Evolutionary conservation across 371 early-diverging fungal genomes (phyloP), one percentile per base, ranked within the genome.

Genomic region (Mucor circinelloides): DNA sequence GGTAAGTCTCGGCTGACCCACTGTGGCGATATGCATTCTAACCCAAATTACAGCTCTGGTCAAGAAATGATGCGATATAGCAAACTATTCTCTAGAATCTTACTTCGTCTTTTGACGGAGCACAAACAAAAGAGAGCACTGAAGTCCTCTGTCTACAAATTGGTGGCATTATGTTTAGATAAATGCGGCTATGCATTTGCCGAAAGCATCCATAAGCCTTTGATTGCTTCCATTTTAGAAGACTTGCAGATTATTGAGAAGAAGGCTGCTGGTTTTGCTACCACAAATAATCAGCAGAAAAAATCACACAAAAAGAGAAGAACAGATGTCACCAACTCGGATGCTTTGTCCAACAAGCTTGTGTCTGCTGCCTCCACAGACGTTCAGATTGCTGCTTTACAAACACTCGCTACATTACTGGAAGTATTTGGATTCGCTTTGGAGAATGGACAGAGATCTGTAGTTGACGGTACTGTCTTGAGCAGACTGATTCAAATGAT

Each of bases 121-220:
- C 70, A 82, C 57, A 79, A 75, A 32, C 42, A 72, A 17, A 72
- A 74, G 58, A 66, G 82, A 58, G 59, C 78, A 27, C 32, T 82
- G 8, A 77, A 73, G 62, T 58, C 70, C 0, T 78, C 81, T 0
- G 59, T 74, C 3, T 85, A 85, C 48, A 68, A 75, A 12, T 60
- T 83, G 57, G 64, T 79, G 21, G 60, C 71, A 3, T 59, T 85
- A 13, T 85, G 84, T 48, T 56, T 85, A 31, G 77, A 81, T 56
- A 78, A 79, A 58, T 83, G 72, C 58, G 82, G 84, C 0, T 74
- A 75, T 40, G 74, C 73, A 0, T 82, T 85, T 64, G 79, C 70
- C 21, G 72, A 79, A 38, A 72, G 36, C 23, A 67, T 79, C 19
- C 60, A 70, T n/a, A 83, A 79, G 63, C 72, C 78, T 9, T 56